Percentiles rank a stretch among this genome's conserved stretches.
Evolutionary conservation across 2,329 filamentous ascomycete genomes (phyloP).

Genomic region (Trichoderma guizhouense): DNA sequence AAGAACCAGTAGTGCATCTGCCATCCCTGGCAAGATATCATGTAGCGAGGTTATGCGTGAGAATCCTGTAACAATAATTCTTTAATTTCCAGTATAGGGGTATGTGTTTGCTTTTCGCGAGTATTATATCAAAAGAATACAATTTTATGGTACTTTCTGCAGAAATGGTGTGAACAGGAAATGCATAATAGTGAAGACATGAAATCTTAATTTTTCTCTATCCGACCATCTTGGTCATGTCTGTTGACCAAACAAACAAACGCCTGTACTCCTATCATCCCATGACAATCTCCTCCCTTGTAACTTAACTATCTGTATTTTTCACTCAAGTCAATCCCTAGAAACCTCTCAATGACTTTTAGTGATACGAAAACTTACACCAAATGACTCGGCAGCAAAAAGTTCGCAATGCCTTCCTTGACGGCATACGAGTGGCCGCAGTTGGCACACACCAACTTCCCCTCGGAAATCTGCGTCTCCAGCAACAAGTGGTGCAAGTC

Average conservation of each 20-base stretch:
- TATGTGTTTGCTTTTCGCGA: not conserved
- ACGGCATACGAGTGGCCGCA: conserved; percentile 94
- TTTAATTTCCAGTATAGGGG: not conserved
- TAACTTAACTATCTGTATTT: not conserved
- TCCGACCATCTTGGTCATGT: not conserved
- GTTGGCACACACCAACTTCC: conserved; percentile 83
- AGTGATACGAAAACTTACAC: conserved; percentile 45
- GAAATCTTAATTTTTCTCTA: not conserved
- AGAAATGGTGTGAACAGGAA: not conserved
- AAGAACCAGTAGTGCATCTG: conserved; percentile 48
- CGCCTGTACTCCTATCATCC: conserved; percentile 8
- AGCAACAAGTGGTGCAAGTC: conserved; percentile 80
- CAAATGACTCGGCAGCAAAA: conserved; percentile 87
- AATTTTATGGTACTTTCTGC: not conserved
- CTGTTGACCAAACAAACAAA: conserved; percentile 3
- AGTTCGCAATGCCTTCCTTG: conserved; percentile 95
- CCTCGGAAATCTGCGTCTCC: conserved; percentile 86
- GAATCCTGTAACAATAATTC: conserved; percentile 19
- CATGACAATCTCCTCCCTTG: not conserved
- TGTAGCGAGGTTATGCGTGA: not conserved
- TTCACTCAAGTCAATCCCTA: not conserved
- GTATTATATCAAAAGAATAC: not conserved
- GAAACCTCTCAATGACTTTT: not conserved
- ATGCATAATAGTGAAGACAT: not conserved
- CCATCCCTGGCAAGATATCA: not conserved